Evolutionary conservation across 148 eudicot genomes (phyloP).

Genomic region (Rhododendron molle): DNA sequence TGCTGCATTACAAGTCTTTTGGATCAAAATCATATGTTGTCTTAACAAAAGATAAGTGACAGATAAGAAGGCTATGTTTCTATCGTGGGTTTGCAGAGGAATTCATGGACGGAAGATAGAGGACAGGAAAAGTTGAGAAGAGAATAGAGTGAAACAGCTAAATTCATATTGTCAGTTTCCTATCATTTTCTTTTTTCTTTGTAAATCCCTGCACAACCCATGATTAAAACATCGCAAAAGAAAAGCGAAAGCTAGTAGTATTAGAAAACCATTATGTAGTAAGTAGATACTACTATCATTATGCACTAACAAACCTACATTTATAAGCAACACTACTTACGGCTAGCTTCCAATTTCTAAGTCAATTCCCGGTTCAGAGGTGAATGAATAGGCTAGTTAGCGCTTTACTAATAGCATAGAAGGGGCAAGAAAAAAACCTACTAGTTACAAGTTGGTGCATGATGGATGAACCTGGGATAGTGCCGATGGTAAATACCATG

Average conservation of each 20-base stretch:
- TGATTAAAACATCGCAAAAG: not conserved
- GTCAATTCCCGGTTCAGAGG: not conserved
- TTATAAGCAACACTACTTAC: not conserved
- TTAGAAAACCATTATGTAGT: not conserved
- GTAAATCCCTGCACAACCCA: not conserved
- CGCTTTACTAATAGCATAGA: not conserved
- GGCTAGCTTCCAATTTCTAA: not conserved
- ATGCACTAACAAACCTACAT: not conserved
- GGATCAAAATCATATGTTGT: not conserved
- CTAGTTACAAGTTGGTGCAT: not conserved
- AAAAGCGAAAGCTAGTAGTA: not conserved
- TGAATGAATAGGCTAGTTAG: not conserved
- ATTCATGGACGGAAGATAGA: not conserved
- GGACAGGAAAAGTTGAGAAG: not conserved
- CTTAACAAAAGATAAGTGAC: not conserved
- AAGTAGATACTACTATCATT: not conserved
- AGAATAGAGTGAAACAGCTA: not conserved
- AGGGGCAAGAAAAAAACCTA: not conserved
- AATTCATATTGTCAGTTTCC: not conserved
- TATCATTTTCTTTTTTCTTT: not conserved
- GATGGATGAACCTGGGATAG: not conserved
- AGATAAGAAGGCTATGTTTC: not conserved
- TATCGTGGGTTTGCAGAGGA: not conserved
- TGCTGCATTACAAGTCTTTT: slow-evolving; percentile 21
- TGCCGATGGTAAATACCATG: not conserved